Evolutionary conservation across 768 basidiomycete genomes (phyloP).

Genomic region (Lanmaoa rubissima): DNA sequence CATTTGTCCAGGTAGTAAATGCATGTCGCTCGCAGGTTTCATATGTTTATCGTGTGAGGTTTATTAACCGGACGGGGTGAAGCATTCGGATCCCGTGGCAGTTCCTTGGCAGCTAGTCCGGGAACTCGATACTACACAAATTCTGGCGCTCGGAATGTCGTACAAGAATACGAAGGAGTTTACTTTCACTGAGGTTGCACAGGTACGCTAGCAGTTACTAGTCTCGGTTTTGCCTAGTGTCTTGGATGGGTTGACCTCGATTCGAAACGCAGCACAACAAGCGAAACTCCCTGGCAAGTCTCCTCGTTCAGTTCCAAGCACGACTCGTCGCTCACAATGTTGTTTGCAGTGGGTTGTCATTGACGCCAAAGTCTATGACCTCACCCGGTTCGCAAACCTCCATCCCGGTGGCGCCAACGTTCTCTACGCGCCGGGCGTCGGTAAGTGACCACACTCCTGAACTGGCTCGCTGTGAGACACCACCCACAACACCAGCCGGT

Average conservation of each 20-base stretch:
- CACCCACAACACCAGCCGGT: slow-evolving; percentile 44
- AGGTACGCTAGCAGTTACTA: slow-evolving; percentile 45
- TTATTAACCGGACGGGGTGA: no score
- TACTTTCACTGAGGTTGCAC: slow-evolving; percentile 60
- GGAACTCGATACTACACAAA: not conserved
- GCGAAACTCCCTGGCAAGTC: slow-evolving; percentile 72
- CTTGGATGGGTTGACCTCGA: not conserved
- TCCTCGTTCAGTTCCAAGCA: not conserved
- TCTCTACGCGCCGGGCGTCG: slow-evolving; percentile 60
- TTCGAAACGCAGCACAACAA: slow-evolving; percentile 69
- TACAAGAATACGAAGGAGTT: slow-evolving; percentile 35
- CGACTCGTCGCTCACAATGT: not conserved
- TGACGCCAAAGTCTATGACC: slow-evolving; percentile 78
- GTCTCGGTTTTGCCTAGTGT: not conserved
- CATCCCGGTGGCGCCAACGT: slow-evolving; percentile 87
- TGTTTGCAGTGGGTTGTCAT: slow-evolving; percentile 72
- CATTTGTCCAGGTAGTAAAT: not conserved
- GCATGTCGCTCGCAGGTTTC: not conserved
- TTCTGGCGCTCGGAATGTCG: slow-evolving; percentile 13
- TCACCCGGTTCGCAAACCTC: slow-evolving; percentile 76
- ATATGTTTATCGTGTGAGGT: not conserved
- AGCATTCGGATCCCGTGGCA: not conserved
- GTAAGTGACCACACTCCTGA: slow-evolving; percentile 36
- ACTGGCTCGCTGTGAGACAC: not conserved
- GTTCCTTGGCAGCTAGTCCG: not conserved